Conservation (phyloP, 352 stramenopile genomes). For the Pythium insidiosum region DNA sequence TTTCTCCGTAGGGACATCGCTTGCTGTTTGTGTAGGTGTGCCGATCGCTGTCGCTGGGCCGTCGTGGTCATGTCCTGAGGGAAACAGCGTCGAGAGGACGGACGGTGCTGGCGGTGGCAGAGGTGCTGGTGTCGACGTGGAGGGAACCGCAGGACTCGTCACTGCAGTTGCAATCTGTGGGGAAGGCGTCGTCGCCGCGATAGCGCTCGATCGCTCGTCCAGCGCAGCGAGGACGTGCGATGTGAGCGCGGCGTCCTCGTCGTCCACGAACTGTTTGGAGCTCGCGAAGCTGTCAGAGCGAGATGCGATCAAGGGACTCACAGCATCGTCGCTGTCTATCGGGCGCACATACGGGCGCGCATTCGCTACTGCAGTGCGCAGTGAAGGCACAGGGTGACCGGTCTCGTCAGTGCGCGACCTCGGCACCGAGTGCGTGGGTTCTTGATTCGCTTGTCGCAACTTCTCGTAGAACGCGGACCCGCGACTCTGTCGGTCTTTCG, state of each 20-base stretch:
- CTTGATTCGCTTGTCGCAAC: slow-evolving; percentile 15
- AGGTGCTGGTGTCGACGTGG: too few relatives aligned
- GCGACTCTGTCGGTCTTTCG: slow-evolving; percentile 29
- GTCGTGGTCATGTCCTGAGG: too few relatives aligned
- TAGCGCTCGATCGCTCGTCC: too few relatives aligned
- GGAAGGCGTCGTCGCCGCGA: too few relatives aligned
- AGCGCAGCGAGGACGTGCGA: slow-evolving; percentile 46
- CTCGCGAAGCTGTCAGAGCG: slow-evolving; percentile 27
- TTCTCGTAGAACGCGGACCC: slow-evolving; percentile 48
- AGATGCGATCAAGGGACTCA: background rate
- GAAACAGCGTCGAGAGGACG: too few relatives aligned
- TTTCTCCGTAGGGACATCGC: too few relatives aligned
- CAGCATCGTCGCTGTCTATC: slow-evolving; percentile 25
- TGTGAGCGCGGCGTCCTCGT: slow-evolving; percentile 51
- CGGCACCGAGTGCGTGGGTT: too few relatives aligned
- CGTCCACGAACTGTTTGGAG: slow-evolving; percentile 19
- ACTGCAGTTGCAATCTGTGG: too few relatives aligned
- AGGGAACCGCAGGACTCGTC: too few relatives aligned
- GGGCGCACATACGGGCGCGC: slow-evolving; percentile 52
- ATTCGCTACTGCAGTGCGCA: slow-evolving; percentile 44
- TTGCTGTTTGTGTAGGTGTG: too few relatives aligned
- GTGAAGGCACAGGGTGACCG: slow-evolving; percentile 10
- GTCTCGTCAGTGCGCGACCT: slow-evolving; percentile 16
- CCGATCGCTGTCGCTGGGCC: background rate
- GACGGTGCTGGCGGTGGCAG: too few relatives aligned